A percentile compares a stretch with the other conserved stretches of the same genome.
Conservation (phyloP, 2,329 filamentous ascomycete species). For the Talaromyces sp. region DNA sequence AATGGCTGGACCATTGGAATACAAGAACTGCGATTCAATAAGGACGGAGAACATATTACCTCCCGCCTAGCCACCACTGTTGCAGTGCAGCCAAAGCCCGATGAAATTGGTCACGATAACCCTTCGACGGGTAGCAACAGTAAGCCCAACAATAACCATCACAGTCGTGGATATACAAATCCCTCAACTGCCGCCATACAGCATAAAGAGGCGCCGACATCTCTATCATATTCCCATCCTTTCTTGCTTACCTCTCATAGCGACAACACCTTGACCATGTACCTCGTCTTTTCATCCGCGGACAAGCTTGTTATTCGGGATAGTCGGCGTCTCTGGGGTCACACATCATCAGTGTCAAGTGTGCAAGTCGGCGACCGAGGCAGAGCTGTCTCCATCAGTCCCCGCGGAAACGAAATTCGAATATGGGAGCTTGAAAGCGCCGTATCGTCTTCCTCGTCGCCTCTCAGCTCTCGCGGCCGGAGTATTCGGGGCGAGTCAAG, state of each 20-base stretch:
- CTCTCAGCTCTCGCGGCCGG: constrained; percentile 42
- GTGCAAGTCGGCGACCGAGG: constrained; percentile 80
- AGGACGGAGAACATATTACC: constrained; percentile 41
- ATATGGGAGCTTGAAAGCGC: constrained; percentile 87
- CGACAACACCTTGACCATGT: constrained; percentile 82
- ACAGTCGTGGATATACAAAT: neutral
- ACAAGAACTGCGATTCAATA: constrained; percentile 76
- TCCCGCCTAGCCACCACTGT: constrained; percentile 41
- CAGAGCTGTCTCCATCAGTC: constrained; percentile 86
- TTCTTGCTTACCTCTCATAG: constrained; percentile 80
- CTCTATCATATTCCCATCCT: constrained; percentile 72
- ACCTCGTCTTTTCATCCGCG: constrained; percentile 72
- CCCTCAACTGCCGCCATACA: constrained; percentile 29
- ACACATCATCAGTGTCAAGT: constrained; percentile 83
- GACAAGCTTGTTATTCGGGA: constrained; percentile 65
- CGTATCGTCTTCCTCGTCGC: constrained; percentile 32
- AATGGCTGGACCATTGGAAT: constrained; percentile 86
- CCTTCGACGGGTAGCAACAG: constrained; percentile 23
- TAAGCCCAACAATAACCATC: constrained; percentile 12
- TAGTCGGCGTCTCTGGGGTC: constrained; percentile 79
- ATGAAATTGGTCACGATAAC: constrained; percentile 17
- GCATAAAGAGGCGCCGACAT: constrained; percentile 53
- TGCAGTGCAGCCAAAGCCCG: constrained; percentile 31
- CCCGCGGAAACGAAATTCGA: constrained; percentile 71
- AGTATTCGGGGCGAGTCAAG: constrained; percentile 50